Evolutionary conservation across 1,284 basidiomycete genomes (phyloP), one percentile per base, ranked within the genome.

Genomic region (Irpex sp.): DNA sequence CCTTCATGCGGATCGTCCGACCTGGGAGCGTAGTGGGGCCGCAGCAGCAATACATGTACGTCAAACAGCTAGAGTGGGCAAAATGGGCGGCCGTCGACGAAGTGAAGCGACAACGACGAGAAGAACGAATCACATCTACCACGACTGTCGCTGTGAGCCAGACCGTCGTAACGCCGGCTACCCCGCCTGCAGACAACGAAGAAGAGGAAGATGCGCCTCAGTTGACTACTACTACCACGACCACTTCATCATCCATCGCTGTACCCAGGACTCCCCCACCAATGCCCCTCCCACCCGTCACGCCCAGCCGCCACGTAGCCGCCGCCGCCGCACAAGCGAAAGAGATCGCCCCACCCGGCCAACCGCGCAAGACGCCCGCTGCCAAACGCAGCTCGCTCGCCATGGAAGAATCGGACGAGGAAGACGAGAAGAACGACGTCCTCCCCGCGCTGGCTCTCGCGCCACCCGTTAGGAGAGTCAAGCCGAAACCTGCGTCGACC

Each of bases 1-100:
- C 92, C 0, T 98, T 96, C 77, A 99, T 99, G 97, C 90, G 97
- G 21, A 92, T 99, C 68, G 90, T 98, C 66, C 88, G 97, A 51
- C 97, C 97, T 0, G 95, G 95, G 1, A 96, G 95, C 74, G 96
- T 98, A 13, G 96, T 98, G 44, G 96, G 96, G 11, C 92, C 92
- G 17, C 92, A 94, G 68, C 92, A 94, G 72, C 97, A 98, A 74
- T 99, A 95, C 75, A 92, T 99, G 89, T 96, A 97, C 74, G 85
- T 95, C 71, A 97, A 96, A 77, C 95, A 97, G 74, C 79, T 96
- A 66, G 93, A 95, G 74, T 98, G 94, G 94, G 83, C 87, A 11
- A 93, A 93, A 74, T 97, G 96, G 96, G 89, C 94, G 5, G 93
- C 93, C 3, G 81, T 87, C 49, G 95, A 95, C 71, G 88, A 92